Conservation (phyloP, 176 grass and related monocot species). For the Raddia distichophylla region DNA sequence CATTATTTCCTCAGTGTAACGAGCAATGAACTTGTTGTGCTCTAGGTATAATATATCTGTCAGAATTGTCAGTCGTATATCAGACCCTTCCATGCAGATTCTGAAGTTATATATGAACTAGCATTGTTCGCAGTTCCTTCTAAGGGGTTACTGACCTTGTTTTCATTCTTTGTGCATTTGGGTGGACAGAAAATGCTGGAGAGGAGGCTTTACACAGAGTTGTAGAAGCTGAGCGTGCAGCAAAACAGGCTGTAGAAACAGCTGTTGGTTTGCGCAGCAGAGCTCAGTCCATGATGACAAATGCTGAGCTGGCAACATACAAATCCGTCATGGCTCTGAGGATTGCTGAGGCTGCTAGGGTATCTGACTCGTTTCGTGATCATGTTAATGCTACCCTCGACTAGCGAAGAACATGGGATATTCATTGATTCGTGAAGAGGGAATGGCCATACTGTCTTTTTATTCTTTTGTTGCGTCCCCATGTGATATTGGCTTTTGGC, state of each 20-base stretch:
- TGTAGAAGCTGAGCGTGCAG: conserved; percentile 56
- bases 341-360: conserved; percentile 52
- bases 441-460: background rate
- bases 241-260: conserved; percentile 49
- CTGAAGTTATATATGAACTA: background rate
- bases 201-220: conserved; percentile 66
- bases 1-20: background rate
- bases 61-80: background rate
- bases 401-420: conserved; percentile 24
- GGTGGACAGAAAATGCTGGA: conserved; percentile 52
- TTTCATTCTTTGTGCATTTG: conserved; percentile 14
- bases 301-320: conserved; percentile 58
- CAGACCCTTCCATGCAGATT: background rate
- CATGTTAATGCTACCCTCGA: conserved; percentile 45
- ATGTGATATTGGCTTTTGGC: conserved; percentile 35
- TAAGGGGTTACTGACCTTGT: conserved; percentile 14
- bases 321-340: conserved; percentile 59
- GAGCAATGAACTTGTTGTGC: background rate
- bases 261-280: conserved; percentile 53
- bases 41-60: background rate
- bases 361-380: conserved; percentile 49
- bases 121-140: conserved; percentile 2
- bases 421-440: conserved; percentile 26
- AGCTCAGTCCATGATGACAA: conserved; percentile 62
- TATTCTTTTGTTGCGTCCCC: background rate